Percentiles rank a stretch among this genome's conserved stretches.
phyloP scores from a whole-genome alignment of 2,329 filamentous ascomycete genomes.

The Macroventuria anomochaeta region DNA sequence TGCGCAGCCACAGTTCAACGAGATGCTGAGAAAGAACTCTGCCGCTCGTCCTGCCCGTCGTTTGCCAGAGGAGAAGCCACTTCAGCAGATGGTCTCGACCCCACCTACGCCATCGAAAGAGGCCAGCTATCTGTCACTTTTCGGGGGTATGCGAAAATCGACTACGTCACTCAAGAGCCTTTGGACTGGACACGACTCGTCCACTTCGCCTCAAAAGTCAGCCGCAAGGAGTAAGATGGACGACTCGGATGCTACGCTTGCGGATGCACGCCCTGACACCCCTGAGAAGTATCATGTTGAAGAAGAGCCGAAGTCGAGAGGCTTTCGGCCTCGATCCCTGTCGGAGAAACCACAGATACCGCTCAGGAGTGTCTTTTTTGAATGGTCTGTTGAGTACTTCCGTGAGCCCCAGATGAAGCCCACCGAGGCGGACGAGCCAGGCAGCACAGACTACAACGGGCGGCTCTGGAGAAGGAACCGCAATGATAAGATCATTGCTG shows the following conservation, averaged over 20 bases:
- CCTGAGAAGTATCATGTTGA: constrained; percentile 73
- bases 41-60: constrained; percentile 55
- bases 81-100: constrained; percentile 54
- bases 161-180: constrained; percentile 69
- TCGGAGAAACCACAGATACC: constrained; percentile 70
- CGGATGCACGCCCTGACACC: constrained; percentile 72
- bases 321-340: constrained; percentile 69
- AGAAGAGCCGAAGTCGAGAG: constrained; percentile 78
- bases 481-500: constrained; percentile 89
- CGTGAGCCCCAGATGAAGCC: constrained; percentile 98
- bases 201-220: constrained; percentile 37
- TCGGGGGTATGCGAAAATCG: constrained; percentile 65
- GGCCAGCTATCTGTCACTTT: constrained; percentile 64
- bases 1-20: constrained; percentile 75
- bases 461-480: constrained; percentile 89
- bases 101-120: constrained; percentile 59
- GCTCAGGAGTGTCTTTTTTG: constrained; percentile 81
- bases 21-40: constrained; percentile 61
- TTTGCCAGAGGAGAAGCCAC: constrained; percentile 36
- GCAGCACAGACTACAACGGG: constrained; percentile 94
- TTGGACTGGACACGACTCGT: constrained; percentile 52
- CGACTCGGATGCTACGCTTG: constrained; percentile 71
- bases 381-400: constrained; percentile 98
- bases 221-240: constrained; percentile 57
- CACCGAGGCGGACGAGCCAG: constrained; percentile 93